Conservation (phyloP, 495 filamentous ascomycete genomes). For the Neurospora tetraspora region DNA sequence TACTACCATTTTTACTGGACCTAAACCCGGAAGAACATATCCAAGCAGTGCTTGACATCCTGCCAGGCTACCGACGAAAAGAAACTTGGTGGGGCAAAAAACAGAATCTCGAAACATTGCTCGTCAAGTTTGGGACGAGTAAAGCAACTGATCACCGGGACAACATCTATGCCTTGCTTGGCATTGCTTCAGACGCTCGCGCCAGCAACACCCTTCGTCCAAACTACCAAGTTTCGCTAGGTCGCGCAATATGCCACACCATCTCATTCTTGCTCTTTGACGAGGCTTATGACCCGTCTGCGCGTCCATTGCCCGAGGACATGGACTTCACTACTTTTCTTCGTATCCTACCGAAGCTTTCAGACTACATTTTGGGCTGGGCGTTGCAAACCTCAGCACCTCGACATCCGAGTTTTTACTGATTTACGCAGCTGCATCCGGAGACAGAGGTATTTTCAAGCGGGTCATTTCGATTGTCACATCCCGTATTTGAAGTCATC, state of each 20-base stretch:
- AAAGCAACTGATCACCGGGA: constrained; percentile 22
- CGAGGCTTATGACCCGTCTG: neutral
- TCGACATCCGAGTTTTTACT: no score
- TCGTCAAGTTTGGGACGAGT: constrained; percentile 19
- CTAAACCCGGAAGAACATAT: constrained; percentile 1
- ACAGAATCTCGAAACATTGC: constrained; percentile 18
- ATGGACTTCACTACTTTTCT: neutral
- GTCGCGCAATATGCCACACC: neutral
- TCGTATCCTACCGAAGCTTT: neutral
- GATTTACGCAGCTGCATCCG: no score
- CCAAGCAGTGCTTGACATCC: constrained; percentile 28
- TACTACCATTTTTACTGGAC: constrained; percentile 15
- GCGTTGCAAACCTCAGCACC: neutral
- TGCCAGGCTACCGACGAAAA: constrained; percentile 17
- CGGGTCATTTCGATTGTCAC: no score
- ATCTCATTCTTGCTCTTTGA: neutral
- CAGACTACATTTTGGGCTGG: neutral
- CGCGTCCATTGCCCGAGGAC: neutral
- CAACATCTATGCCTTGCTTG: constrained; percentile 26
- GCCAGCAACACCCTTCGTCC: neutral
- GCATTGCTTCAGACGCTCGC: constrained; percentile 15
- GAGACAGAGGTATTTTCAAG: no score
- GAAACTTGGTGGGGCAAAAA: constrained; percentile 21
- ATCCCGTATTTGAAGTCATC: no score
- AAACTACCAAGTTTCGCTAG: accelerated